Evolutionary conservation across 2,329 filamentous ascomycete genomes (phyloP), one percentile per base, ranked within the genome.

Genomic region (Juglanconis oblonga): DNA sequence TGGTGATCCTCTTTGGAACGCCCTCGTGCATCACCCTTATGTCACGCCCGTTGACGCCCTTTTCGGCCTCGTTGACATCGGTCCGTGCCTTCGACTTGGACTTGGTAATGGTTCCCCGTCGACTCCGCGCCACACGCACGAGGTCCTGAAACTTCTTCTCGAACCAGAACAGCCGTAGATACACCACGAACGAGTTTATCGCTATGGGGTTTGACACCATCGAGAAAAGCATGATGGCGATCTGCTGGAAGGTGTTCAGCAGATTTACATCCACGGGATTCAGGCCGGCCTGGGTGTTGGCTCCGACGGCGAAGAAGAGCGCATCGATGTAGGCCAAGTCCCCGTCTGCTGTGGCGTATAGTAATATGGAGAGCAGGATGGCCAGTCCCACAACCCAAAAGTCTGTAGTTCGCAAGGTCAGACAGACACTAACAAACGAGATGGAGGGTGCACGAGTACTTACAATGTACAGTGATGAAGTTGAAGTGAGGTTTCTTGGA

Each of bases 131-230:
- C 67, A 96, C 90, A 38, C 81, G 82, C 13, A 90, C 92, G 65
- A 97, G 84, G 67, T 90, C 83, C 71, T 96, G 90, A 71, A 99
- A 98, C 7, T 93, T 86, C 74, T 96, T 97, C 75, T 99, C 93
- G 71, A 99, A 99, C 94, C 94, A 99, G 75, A 97, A 97, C 1
- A 99, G 80, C 32, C 95, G 89, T 13, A 98, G 82, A 67, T 97
- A 94, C 7, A 99, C 95, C 49, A 99, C 92, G 49, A 86, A 89
- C 2, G 90, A 86, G 70, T 96, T 87, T 67, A 97, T 88, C 51
- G 90, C 87, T 63, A 97, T 95, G 0, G 92, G 92, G 54, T 92
- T 96, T 32, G 88, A 87, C 11, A 91, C 67, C 80, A 92, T 87
- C 4, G 88, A 79, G 45, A 91, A 80, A 6, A 92, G 68, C 67